Percentiles rank a stretch among this genome's conserved stretches.
Evolutionary conservation across 768 basidiomycete species (phyloP).

Genomic region (Suillus americanus): DNA sequence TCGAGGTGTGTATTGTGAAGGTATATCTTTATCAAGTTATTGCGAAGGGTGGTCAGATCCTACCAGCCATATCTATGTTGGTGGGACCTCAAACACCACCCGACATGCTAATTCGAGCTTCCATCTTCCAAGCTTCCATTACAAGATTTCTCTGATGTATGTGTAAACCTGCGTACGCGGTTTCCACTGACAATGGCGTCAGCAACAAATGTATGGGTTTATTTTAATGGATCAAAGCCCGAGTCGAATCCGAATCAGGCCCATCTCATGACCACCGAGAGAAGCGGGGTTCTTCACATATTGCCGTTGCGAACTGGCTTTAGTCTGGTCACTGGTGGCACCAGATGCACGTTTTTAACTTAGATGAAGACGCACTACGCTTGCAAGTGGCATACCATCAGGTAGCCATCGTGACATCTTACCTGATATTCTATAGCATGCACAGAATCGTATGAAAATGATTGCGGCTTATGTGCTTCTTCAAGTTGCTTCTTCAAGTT

Average conservation of each 20-base stretch:
- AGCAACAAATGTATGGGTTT: background rate
- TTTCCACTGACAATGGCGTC: background rate
- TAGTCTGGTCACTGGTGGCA: no score
- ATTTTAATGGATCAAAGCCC: background rate
- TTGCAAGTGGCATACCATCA: no score
- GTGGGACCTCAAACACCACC: background rate
- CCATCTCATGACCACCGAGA: background rate
- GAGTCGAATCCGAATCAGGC: background rate
- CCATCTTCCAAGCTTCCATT: background rate
- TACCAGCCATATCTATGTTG: background rate
- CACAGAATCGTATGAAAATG: no score
- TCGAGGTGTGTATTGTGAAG: background rate
- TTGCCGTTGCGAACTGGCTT: no score
- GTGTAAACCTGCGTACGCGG: background rate
- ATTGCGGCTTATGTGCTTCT: no score
- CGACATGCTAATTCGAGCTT: background rate
- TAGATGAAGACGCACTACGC: no score
- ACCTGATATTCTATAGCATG: no score
- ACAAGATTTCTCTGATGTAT: background rate
- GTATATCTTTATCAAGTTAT: background rate
- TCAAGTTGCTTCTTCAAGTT: no score
- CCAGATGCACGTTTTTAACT: no score
- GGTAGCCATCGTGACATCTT: no score
- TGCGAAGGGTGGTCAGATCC: background rate
- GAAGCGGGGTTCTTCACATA: background rate